phyloP scores from a whole-genome alignment of 176 grass and related monocot species.

The Ensete ventricosum region DNA sequence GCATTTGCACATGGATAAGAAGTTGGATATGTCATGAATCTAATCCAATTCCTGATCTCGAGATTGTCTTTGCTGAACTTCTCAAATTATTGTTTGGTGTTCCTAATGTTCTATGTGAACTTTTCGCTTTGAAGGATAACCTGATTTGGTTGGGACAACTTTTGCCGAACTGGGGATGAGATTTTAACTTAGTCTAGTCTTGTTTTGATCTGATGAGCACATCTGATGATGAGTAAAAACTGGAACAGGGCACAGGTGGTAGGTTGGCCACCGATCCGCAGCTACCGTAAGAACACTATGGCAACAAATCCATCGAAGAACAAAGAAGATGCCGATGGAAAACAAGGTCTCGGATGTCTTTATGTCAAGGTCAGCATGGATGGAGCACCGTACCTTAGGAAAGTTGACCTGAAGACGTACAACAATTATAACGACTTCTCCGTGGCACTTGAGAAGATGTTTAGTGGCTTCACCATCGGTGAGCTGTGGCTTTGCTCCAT shows the following conservation, averaged over 20 bases:
- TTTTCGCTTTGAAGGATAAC: background rate
- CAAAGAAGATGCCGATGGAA: constrained; percentile 47
- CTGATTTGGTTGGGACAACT: background rate
- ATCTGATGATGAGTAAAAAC: background rate
- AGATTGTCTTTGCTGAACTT: background rate
- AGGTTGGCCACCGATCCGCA: constrained; percentile 83
- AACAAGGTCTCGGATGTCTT: constrained; percentile 42
- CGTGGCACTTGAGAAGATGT: constrained; percentile 64
- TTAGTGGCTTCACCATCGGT: constrained; percentile 65
- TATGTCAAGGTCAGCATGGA: constrained; percentile 94
- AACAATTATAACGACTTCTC: constrained; percentile 66
- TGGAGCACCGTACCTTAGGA: constrained; percentile 67
- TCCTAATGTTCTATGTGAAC: background rate
- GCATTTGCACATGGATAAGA: no score
- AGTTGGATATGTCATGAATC: no score
- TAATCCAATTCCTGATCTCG: no score
- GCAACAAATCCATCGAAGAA: constrained; percentile 47
- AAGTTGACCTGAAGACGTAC: constrained; percentile 71
- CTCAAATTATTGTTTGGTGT: background rate
- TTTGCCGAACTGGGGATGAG: background rate
- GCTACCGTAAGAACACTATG: constrained; percentile 75
- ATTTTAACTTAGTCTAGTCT: background rate
- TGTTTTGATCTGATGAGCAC: background rate
- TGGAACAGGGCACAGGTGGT: constrained; percentile 69
- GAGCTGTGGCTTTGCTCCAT: constrained; percentile 20